Percentiles rank a stretch among this genome's conserved stretches.
These are phyloP conservation scores for Phytophthora rubi DNA, from an alignment of 352 stramenopile genomes.

Conservation along the genomic window DNA sequence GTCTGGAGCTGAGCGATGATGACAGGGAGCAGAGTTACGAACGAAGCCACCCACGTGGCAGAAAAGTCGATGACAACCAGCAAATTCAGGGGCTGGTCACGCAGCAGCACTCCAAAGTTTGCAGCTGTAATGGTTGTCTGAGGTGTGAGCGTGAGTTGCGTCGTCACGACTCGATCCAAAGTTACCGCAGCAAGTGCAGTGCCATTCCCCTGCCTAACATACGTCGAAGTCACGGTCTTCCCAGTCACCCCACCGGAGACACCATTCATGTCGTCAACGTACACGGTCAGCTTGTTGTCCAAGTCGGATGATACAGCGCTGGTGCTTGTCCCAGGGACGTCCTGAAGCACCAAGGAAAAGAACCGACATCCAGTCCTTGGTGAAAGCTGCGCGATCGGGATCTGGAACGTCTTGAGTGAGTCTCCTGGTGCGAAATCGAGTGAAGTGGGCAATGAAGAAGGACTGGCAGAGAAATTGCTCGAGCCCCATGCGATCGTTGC, in stretches of 20 bases:
- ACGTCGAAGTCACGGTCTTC: constrained; percentile 22
- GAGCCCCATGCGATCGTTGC: constrained; percentile 32
- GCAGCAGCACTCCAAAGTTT: constrained; percentile 28
- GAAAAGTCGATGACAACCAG: constrained; percentile 54
- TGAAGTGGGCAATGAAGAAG: constrained; percentile 17
- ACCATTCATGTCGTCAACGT: constrained; percentile 62
- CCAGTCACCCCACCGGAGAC: constrained; percentile 15
- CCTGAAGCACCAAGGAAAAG: constrained; percentile 44
- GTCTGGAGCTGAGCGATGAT: constrained; percentile 47
- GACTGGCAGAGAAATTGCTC: constrained; percentile 40
- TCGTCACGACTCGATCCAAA: constrained; percentile 45
- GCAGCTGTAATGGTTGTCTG: constrained; percentile 5
- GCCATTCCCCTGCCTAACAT: constrained; percentile 28
- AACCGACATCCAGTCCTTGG: constrained; percentile 43
- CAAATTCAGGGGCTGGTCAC: constrained; percentile 48
- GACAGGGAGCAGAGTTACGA: constrained; percentile 45
- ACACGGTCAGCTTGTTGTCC: constrained; percentile 48
- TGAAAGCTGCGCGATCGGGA: constrained; percentile 36
- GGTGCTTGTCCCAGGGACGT: constrained; percentile 13
- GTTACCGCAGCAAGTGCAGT: constrained; percentile 24
- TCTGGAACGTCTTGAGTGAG: constrained; percentile 22
- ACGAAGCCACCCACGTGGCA: constrained; percentile 14
- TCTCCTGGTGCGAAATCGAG: constrained; percentile 38
- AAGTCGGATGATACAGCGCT: constrained; percentile 38
- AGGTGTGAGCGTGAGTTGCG: constrained; percentile 41